Evolutionary conservation across 2,329 filamentous ascomycete species (phyloP).

Genomic region (Fusarium nematophilum): DNA sequence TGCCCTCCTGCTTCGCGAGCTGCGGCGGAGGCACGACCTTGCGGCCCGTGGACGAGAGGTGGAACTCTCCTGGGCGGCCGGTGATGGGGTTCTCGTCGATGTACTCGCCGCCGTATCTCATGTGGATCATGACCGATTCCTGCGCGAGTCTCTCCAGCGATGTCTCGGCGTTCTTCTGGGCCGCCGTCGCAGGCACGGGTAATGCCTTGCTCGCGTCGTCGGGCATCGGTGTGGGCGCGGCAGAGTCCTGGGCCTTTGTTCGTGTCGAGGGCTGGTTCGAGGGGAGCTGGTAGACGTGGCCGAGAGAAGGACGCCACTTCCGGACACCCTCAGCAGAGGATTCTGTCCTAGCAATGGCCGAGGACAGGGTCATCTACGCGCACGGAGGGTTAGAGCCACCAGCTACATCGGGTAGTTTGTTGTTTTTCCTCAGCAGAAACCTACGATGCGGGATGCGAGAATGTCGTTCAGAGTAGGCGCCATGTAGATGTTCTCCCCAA

Average conservation of each 20-base stretch:
- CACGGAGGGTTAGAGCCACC: slow-evolving; percentile 18
- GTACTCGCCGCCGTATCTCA: slow-evolving; percentile 71
- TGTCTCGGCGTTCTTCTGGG: slow-evolving; percentile 53
- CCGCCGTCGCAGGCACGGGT: slow-evolving; percentile 29
- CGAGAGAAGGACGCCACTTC: slow-evolving; percentile 65
- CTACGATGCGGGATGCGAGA: slow-evolving; percentile 67
- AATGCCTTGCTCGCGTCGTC: slow-evolving; percentile 48
- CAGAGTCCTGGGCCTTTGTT: slow-evolving; percentile 53
- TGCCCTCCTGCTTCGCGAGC: slow-evolving; percentile 45
- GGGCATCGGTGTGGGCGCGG: slow-evolving; percentile 61
- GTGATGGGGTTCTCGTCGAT: slow-evolving; percentile 77
- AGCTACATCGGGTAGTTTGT: neutral
- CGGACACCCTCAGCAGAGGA: slow-evolving; percentile 62
- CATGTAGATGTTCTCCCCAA: slow-evolving; percentile 75
- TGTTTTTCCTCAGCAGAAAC: slow-evolving; percentile 28
- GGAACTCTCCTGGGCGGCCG: slow-evolving; percentile 73
- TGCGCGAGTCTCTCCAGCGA: slow-evolving; percentile 63
- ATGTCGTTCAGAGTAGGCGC: slow-evolving; percentile 71
- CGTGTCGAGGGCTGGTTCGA: slow-evolving; percentile 41
- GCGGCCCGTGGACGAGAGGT: slow-evolving; percentile 70
- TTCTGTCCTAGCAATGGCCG: slow-evolving; percentile 64
- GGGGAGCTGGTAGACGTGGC: slow-evolving; percentile 62
- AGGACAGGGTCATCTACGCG: slow-evolving; percentile 64
- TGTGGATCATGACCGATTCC: slow-evolving; percentile 67
- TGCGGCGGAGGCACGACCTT: slow-evolving; percentile 54